A percentile compares a stretch with the other conserved stretches of the same genome.
These are phyloP conservation scores for Penicillium subrubescens DNA, from an alignment of 495 filamentous ascomycete genomes.

Conservation along the genomic window DNA sequence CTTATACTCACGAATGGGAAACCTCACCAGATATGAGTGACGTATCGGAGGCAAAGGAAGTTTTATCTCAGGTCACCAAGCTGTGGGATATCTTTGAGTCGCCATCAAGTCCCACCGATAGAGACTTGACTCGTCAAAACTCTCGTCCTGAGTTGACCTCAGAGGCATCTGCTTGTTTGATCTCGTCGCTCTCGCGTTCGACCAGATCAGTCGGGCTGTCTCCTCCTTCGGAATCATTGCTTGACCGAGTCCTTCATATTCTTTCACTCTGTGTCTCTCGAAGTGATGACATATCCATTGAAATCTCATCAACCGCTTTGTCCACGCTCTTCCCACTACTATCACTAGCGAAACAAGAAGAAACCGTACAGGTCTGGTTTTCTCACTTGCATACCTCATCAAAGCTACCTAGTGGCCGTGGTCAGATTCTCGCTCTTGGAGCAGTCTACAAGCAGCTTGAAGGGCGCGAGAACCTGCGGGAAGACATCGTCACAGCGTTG, in stretches of 20 bases:
- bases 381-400: constrained; percentile 39
- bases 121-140: constrained; percentile 48
- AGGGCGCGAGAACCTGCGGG: constrained; percentile 21
- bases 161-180: constrained; percentile 62
- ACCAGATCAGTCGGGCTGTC: constrained; percentile 8
- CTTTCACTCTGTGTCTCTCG: constrained; percentile 47
- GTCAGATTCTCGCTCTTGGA: constrained; percentile 48
- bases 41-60: constrained; percentile 19
- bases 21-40: constrained; percentile 11
- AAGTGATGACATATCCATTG: constrained; percentile 50
- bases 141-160: constrained; percentile 71
- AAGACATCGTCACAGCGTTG: constrained; percentile 35
- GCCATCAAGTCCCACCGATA: constrained; percentile 37
- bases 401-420: constrained; percentile 44
- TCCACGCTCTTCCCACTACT: constrained; percentile 46
- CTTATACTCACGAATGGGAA: constrained; percentile 27
- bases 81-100: constrained; percentile 47
- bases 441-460: constrained; percentile 41
- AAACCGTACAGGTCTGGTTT: constrained; percentile 41
- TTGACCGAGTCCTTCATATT: constrained; percentile 44
- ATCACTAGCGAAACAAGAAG: constrained; percentile 31
- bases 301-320: constrained; percentile 49
- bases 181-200: constrained; percentile 43
- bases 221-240: constrained; percentile 22
- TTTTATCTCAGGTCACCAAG: constrained; percentile 27